Evolutionary conservation across 164 flowering plant species (phyloP).

Genomic region (Dillenia suffruticosa): DNA sequence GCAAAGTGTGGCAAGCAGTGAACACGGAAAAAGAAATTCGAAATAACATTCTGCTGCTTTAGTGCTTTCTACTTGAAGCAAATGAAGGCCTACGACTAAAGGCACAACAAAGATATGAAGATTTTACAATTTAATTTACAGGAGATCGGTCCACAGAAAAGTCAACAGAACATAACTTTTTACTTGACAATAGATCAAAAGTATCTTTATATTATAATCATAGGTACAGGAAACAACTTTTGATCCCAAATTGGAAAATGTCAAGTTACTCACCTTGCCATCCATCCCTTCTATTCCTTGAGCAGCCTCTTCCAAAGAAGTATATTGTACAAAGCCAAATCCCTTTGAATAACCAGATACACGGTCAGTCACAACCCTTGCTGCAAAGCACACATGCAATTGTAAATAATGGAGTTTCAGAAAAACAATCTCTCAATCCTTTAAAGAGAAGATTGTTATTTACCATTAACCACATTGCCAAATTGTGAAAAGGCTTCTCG

Average conservation of each 20-base stretch:
- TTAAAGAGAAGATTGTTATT: neutral
- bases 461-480: conserved; percentile 70
- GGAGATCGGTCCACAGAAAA: no score
- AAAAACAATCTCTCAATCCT: neutral
- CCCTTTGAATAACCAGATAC: conserved; percentile 79
- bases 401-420: neutral
- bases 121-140: no score
- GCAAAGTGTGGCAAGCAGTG: neutral
- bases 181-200: no score
- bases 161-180: no score
- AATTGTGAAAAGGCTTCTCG: conserved; percentile 49
- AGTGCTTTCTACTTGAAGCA: no score
- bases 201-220: no score
- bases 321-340: conserved; percentile 83
- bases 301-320: conserved; percentile 63
- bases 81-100: no score
- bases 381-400: conserved; percentile 28
- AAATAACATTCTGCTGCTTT: no score
- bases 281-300: conserved; percentile 86
- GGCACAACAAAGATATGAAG: no score
- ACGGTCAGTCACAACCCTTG: conserved; percentile 80
- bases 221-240: no score
- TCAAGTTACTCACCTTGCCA: conserved; percentile 58
- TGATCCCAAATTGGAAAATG: neutral
- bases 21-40: no score